Base-by-base conservation (phyloP, 805 yeast species). In the Starmerella asiatica region DNA sequence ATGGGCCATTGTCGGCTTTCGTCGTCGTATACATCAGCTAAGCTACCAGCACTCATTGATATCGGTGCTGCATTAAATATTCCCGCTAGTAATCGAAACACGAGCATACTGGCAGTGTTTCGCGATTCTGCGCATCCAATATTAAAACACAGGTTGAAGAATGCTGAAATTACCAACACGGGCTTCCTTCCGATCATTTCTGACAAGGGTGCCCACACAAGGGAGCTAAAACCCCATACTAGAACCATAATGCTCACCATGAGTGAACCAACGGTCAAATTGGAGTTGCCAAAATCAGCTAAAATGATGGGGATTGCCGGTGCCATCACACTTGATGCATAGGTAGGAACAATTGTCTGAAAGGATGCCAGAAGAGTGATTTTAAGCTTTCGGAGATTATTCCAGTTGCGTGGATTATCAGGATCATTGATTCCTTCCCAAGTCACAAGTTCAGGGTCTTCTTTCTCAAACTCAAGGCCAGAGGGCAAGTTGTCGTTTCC, bases 181-280 rank as follows among this genome's bases (percentile, higher is more conserved):
- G 66, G 54, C 42, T 67, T 63, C 31, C 86, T 60, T 2, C 86
- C 88, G 45, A 70, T 68, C 43, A 75, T 63, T 52, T 79, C 88
- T 33, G 79, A 71, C 11, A 79, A 51, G 2, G 86, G 86, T 1
- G 82, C 78, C 42, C 76, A 61, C 24, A 78, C 50, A 36, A 79
- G 57, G 1, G 85, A 84, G 11, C 79, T 79, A 17, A 72, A 45
- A 0, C 82, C 83, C 67, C 81, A 67, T 1, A 84, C 82, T 48
- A 76, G 63, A n/a, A 79, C 68, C 63, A 73, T 76, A 27, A 79
- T 67, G 0, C 80, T 70, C 3, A 79, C 76, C 21, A 73, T 70
- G 46, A 76, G 58, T 0, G 76, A 63, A 32, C 66, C 58, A 2
- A 75, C 66, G 2, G 67, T 60, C 0, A 61, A 38, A 31, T 62